Conservation (phyloP, 2,329 filamentous ascomycete genomes). For the Aspergillus sp. region DNA sequence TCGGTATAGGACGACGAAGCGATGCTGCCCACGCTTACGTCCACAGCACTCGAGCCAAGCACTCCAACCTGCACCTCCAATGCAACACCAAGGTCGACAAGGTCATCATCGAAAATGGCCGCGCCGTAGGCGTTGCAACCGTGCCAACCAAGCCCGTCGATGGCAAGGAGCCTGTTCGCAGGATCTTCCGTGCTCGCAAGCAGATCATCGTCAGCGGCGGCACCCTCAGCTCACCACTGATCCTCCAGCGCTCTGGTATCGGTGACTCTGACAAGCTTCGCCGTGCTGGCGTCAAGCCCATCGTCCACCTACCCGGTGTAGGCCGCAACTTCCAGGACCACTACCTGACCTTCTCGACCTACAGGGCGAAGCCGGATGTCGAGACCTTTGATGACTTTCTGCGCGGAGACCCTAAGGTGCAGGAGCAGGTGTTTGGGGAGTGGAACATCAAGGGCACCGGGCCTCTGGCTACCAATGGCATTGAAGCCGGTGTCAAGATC, state of each 20-base stretch:
- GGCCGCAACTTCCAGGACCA: constrained; percentile 77
- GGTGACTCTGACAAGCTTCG: constrained; percentile 71
- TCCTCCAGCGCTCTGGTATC: constrained; percentile 74
- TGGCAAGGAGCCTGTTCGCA: constrained; percentile 52
- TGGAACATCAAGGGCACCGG: constrained; percentile 80
- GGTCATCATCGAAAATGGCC: constrained; percentile 70
- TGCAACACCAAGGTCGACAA: constrained; percentile 78
- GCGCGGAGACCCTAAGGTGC: constrained; percentile 69
- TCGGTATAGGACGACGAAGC: constrained; percentile 65
- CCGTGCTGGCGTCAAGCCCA: constrained; percentile 65
- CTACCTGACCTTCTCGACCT: constrained; percentile 70
- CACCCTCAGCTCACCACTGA: constrained; percentile 70
- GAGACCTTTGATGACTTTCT: constrained; percentile 81
- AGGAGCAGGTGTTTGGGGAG: constrained; percentile 72
- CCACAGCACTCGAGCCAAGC: constrained; percentile 69
- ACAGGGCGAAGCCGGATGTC: constrained; percentile 70
- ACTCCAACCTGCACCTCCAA: constrained; percentile 70
- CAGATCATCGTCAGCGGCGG: constrained; percentile 73
- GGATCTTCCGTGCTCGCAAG: constrained; percentile 67
- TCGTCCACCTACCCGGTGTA: constrained; percentile 71
- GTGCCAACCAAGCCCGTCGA: constrained; percentile 69
- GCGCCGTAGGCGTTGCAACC: constrained; percentile 70
- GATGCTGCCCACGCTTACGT: constrained; percentile 78
- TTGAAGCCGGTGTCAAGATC: constrained; percentile 78
- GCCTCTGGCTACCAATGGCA: constrained; percentile 73